A percentile compares a stretch with the other conserved stretches of the same genome.
phyloP scores from a whole-genome alignment of 768 basidiomycete genomes.

The Polyporus arcularius region DNA sequence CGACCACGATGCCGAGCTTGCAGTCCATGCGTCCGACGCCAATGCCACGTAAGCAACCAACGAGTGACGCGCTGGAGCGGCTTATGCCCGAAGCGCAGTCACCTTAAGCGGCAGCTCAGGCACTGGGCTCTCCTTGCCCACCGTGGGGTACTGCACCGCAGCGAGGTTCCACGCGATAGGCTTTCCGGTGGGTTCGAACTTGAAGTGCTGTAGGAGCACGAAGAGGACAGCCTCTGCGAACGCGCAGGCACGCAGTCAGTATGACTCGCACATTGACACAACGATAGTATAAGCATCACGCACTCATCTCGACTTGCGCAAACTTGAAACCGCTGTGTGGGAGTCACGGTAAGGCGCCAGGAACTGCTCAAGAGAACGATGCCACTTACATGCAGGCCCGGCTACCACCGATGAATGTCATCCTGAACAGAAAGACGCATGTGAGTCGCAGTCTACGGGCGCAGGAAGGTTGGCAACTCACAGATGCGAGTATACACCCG shows the following conservation, averaged over 20 bases:
- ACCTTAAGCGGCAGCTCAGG: slow-evolving; percentile 21
- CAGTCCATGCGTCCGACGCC: no score
- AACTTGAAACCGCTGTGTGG: slow-evolving; percentile 20
- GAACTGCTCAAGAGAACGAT: no score
- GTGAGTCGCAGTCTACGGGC: neutral
- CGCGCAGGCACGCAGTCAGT: neutral
- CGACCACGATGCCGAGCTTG: no score
- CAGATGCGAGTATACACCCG: slow-evolving; percentile 22
- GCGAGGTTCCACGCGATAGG: slow-evolving; percentile 22
- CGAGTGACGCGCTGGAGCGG: no score
- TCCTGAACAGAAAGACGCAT: neutral
- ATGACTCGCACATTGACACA: neutral
- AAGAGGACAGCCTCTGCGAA: slow-evolving; percentile 17
- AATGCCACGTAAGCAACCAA: no score
- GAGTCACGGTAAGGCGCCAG: neutral
- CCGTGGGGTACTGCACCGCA: slow-evolving; percentile 20
- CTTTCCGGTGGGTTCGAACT: slow-evolving; percentile 19
- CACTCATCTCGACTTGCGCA: slow-evolving; percentile 20
- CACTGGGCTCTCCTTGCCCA: slow-evolving; percentile 8
- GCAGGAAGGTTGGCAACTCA: neutral
- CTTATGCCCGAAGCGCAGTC: slow-evolving; percentile 1
- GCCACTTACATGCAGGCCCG: slow-evolving; percentile 15
- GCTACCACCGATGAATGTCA: slow-evolving; percentile 20
- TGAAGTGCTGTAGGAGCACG: slow-evolving; percentile 16
- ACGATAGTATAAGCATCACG: neutral